phyloP scores from a whole-genome alignment of 1,139 yeast genomes.

The Yamadazyma jaroonii region DNA sequence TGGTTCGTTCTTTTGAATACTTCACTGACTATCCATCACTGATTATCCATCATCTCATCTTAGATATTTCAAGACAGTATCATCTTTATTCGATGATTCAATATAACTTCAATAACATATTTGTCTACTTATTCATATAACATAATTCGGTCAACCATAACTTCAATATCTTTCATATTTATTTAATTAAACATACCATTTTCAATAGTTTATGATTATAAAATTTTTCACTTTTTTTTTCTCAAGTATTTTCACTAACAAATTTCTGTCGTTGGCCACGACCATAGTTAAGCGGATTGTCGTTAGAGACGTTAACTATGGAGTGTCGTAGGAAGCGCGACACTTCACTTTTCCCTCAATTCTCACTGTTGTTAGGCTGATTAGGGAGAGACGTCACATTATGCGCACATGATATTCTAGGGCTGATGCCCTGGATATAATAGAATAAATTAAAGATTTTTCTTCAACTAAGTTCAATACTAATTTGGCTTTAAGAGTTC shows the following conservation, averaged over 20 bases:
- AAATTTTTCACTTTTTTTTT: slow-evolving; percentile 8
- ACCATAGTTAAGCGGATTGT: slow-evolving; percentile 2
- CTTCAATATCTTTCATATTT: neutral
- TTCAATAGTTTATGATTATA: slow-evolving; percentile 5
- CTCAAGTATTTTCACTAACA: slow-evolving; percentile 1
- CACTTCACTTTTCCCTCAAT: neutral
- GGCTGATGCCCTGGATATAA: neutral
- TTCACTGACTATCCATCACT: no score
- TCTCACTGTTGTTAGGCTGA: neutral
- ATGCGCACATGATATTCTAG: neutral
- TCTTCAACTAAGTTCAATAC: no score
- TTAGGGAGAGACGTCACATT: neutral
- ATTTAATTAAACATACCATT: slow-evolving; percentile 7
- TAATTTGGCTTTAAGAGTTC: no score
- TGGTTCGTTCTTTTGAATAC: no score
- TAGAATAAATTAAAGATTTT: no score
- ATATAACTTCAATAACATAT: no score
- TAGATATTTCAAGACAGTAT: no score
- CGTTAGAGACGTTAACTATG: no score
- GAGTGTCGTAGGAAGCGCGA: neutral
- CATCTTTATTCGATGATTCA: no score
- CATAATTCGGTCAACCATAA: neutral
- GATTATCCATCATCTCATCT: no score
- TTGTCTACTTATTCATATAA: neutral
- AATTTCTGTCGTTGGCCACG: neutral